A percentile compares a stretch with the other conserved stretches of the same genome.
Conservation (phyloP, 345 rosid species). For the Trapa incisa region DNA sequence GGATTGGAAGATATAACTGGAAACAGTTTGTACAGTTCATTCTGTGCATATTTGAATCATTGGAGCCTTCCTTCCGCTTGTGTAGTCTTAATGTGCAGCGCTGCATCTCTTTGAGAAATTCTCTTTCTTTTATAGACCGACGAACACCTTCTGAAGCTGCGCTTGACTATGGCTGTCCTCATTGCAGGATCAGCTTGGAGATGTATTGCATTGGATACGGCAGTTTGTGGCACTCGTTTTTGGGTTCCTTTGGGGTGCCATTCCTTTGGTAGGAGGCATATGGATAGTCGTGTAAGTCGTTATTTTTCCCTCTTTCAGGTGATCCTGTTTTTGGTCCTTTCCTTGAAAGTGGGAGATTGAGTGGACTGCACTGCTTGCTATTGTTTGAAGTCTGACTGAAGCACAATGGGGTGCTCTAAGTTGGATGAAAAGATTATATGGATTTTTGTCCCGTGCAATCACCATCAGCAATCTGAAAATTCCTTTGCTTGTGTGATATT, state of each 20-base stretch:
- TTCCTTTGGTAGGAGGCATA: slow-evolving; percentile 82
- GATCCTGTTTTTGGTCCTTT: background rate
- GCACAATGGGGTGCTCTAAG: background rate
- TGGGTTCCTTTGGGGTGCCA: slow-evolving; percentile 78
- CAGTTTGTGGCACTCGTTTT: slow-evolving; percentile 65
- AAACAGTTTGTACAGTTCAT: background rate
- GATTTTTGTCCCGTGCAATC: background rate
- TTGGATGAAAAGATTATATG: background rate
- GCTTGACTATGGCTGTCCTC: slow-evolving; percentile 5
- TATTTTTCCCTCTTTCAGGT: background rate
- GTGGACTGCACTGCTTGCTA: background rate
- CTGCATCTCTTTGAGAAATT: background rate
- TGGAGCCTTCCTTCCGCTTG: background rate
- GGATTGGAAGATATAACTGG: background rate
- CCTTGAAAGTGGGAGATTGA: background rate
- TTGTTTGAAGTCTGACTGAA: background rate
- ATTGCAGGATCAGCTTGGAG: slow-evolving; percentile 90
- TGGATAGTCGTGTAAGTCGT: slow-evolving; percentile 73
- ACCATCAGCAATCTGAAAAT: background rate
- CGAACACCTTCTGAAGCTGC: background rate
- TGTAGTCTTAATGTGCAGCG: background rate
- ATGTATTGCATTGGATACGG: slow-evolving; percentile 92
- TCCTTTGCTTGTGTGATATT: background rate
- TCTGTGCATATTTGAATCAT: background rate
- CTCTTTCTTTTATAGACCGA: background rate